A percentile compares a stretch with the other conserved stretches of the same genome.
These are phyloP conservation scores for Anaeromyces robustus DNA, from an alignment of 192 early-diverging fungal species.

Conservation along the genomic window DNA sequence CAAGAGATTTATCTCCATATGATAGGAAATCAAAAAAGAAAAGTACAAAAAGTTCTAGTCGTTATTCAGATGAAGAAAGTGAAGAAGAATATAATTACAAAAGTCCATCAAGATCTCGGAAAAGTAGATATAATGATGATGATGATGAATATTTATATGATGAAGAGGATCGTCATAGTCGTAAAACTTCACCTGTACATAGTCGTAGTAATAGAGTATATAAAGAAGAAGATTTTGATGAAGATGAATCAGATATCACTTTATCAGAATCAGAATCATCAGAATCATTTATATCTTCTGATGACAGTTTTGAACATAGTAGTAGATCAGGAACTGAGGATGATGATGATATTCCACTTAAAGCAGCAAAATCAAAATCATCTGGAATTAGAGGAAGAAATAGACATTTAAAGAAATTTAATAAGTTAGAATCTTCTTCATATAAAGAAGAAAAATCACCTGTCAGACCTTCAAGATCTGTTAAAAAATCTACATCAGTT, in stretches of 20 bases:
- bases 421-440: background rate
- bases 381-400: background rate
- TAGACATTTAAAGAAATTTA: background rate
- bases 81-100: background rate
- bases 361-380: background rate
- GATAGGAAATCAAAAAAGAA: background rate
- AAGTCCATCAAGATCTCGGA: background rate
- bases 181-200: background rate
- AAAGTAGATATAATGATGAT: background rate
- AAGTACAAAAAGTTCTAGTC: background rate
- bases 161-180: background rate
- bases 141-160: background rate
- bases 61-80: background rate
- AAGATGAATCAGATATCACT: background rate
- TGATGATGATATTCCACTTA: background rate
- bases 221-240: background rate
- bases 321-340: background rate
- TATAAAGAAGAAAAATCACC: background rate
- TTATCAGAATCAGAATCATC: background rate
- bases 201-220: background rate
- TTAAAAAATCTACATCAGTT: background rate
- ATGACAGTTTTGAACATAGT: background rate
- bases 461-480: background rate
- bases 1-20: background rate
- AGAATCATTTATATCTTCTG: background rate